Conservation (phyloP, 1,284 basidiomycete species). For the Cutaneotrichosporon cyanovorans region DNA sequence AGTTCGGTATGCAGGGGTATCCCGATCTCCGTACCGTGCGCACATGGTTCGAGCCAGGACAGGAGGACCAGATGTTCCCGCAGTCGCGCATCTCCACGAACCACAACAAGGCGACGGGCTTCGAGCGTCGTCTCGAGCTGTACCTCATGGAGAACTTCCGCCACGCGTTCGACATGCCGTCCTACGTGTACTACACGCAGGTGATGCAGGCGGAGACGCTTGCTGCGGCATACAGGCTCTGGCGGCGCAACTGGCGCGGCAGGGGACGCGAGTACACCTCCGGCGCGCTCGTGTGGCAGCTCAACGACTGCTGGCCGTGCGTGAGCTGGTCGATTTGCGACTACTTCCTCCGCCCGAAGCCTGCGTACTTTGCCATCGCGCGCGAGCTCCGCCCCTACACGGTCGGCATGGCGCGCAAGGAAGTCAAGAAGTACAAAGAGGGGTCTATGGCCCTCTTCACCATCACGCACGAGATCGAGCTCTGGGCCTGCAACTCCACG, state of each 20-base stretch:
- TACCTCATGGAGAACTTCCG: slow-evolving; percentile 81
- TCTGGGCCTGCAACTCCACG: slow-evolving; percentile 78
- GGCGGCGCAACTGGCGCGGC: slow-evolving; percentile 69
- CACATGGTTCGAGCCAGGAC: slow-evolving; percentile 52
- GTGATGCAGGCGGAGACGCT: slow-evolving; percentile 75
- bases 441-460: slow-evolving; percentile 59
- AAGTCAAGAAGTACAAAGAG: slow-evolving; percentile 55
- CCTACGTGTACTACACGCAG: slow-evolving; percentile 73
- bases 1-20: slow-evolving; percentile 53
- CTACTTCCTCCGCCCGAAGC: slow-evolving; percentile 69
- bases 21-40: slow-evolving; percentile 77
- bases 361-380: slow-evolving; percentile 62
- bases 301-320: slow-evolving; percentile 75
- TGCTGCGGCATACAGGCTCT: slow-evolving; percentile 62
- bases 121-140: slow-evolving; percentile 77
- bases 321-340: slow-evolving; percentile 73
- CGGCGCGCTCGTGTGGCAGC: slow-evolving; percentile 74
- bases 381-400: slow-evolving; percentile 65
- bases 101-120: slow-evolving; percentile 81
- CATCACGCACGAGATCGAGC: slow-evolving; percentile 55
- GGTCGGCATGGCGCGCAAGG: slow-evolving; percentile 64
- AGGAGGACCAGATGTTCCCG: slow-evolving; percentile 58
- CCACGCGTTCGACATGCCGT: slow-evolving; percentile 79
- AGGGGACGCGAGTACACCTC: slow-evolving; percentile 61
- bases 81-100: slow-evolving; percentile 73